Evolutionary conservation across 805 yeast genomes (phyloP), one percentile per base, ranked within the genome.

Genomic region (Kurtzmaniella cleridarum): DNA sequence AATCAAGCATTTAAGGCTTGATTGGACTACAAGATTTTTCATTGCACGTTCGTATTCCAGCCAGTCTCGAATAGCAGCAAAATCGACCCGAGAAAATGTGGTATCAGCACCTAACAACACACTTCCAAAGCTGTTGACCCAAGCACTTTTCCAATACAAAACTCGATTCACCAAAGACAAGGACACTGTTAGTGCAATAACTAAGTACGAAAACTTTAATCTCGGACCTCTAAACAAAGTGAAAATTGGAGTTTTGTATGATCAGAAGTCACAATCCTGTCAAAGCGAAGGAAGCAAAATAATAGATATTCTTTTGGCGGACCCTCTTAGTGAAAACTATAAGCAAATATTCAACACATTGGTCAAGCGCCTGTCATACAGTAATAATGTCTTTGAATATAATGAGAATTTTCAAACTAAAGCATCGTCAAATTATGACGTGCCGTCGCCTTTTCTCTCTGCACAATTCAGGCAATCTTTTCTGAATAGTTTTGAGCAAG

Each of bases 261-360:
- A 57, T 27, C 54, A 55, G 39, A 56, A 53, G 7, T 58, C 69
- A n/a, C 9, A 20, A 36, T 9, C 29, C 18, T 27, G 5, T 12
- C 18, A 30, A 29, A 20, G 24, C 24, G 7, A 14, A 8, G 23
- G 13, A 29, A 27, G 23, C 16, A 62, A 51, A 36, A 27, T 68
- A n/a, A 31, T 68, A 5, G 69, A 66, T 29, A 41, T 59, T 2
- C 43, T 68, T 9, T 50, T 68, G 30, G 66, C 73, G 1, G 73
- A 68, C 40, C 74, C 74, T 5, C 51, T 68, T 36, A 55, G 73
- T 11, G 50, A 45, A 10, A 48, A 47, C 10, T 64, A 60, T 41
- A 41, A 50, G 16, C n/a, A 27, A 11, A 64, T 72, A 72, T 62
- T 58, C 18, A 35, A 50, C n/a, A 35, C 44, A 20, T 41, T 68